Evolutionary conservation across 768 basidiomycete genomes (phyloP), one percentile per base, ranked within the genome.

Genomic region (Daedalea quercina): DNA sequence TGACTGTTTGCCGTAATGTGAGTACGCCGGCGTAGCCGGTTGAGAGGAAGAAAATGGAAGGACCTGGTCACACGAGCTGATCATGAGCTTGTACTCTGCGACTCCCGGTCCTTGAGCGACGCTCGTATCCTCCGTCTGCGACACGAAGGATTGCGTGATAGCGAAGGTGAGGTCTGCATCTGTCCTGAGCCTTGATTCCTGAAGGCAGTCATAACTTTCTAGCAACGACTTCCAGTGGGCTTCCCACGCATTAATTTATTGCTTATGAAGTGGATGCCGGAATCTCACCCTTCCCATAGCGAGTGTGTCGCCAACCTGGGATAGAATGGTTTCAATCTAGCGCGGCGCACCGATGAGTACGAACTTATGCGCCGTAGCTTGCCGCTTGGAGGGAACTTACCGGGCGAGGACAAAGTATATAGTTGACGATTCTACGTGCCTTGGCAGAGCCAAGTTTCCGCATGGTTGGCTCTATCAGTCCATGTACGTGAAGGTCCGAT

Each of bases 381-480:
- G 37, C n/a, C n/a, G n/a, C n/a, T n/a, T n/a, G n/a, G n/a, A n/a
- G n/a, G n/a, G 48, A 41, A 52, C 62, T 47, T 55, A 67, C 66
- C 7, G 66, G 66, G 50, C 53, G 64, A 33, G 63, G 63, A 24
- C 51, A 58, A 41, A 66, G 50, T 35, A 67, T 57, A 43, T 57
- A 41, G 46, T 60, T 54, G 9, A 66, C 35, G n/a, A 60, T 42
- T 47, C 57, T 56, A 20, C 58, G 54, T 25, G 65, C 62, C 51
- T 48, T 51, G 13, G 15, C 37, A 40, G 37, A 40, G 19, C 15
- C 17, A 40, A 15, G 37, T 40, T 40, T 40, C 15, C 13, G 19
- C 37, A 40, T 40, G 28, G 17, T 40, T 6, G 37, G n/a, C n/a
- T n/a, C 37, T 31, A 11, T 31, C 28, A n/a, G 28, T 31, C 28